Conservation (phyloP, 2,329 filamentous ascomycete genomes). For the Cordyceps sp. region DNA sequence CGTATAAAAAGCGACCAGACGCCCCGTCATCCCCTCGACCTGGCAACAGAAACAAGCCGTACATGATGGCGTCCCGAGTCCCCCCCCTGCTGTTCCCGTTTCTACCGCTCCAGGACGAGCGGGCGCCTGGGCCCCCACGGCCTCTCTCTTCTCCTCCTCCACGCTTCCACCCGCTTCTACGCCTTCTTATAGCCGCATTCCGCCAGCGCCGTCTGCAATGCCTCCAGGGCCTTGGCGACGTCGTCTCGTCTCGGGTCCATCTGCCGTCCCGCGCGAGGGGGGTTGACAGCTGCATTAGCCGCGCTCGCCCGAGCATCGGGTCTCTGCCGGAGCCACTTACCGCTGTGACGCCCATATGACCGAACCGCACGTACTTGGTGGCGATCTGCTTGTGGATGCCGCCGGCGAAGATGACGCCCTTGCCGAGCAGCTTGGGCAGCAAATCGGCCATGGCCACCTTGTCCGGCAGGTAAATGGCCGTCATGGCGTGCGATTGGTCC, state of each 20-base stretch:
- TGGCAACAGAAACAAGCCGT: too few relatives aligned
- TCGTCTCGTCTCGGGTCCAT: constrained; percentile 66
- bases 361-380: constrained; percentile 83
- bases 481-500: constrained; percentile 95
- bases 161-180: constrained; percentile 2
- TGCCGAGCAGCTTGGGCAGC: constrained; percentile 68
- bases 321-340: constrained; percentile 23
- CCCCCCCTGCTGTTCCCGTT: too few relatives aligned
- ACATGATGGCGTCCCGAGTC: too few relatives aligned
- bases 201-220: constrained; percentile 54
- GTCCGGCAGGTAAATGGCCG: constrained; percentile 87
- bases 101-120: too few relatives aligned
- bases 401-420: constrained; percentile 84
- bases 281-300: background rate
- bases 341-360: constrained; percentile 93
- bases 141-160: background rate
- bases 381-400: constrained; percentile 94
- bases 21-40: too few relatives aligned
- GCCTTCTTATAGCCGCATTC: constrained; percentile 52
- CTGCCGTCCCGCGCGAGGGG: too few relatives aligned
- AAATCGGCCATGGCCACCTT: constrained; percentile 65
- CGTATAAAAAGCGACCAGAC: too few relatives aligned
- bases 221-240: constrained; percentile 68
- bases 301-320: background rate
- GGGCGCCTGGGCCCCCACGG: too few relatives aligned